Percentiles rank a stretch among this genome's conserved stretches.
Conservation (phyloP, 225 moss, liverwort and hornwort genomes). For the Straminergon stramineum region DNA sequence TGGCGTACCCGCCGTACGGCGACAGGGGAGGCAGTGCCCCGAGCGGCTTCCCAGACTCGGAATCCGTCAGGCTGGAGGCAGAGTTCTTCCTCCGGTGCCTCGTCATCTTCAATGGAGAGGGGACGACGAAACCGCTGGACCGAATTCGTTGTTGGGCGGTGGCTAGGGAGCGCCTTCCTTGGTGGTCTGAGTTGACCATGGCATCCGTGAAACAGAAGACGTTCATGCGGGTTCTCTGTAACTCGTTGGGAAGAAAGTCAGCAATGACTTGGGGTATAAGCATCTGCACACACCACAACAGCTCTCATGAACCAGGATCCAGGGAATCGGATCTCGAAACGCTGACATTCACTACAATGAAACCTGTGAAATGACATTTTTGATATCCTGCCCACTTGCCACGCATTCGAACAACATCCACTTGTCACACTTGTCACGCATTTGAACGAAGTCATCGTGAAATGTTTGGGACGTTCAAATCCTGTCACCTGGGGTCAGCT, state of each 20-base stretch:
- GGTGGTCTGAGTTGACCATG: conserved; percentile 20
- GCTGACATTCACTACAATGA: not conserved
- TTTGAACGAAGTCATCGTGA: not conserved
- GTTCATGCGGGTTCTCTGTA: conserved; percentile 81
- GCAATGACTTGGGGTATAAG: conserved; percentile 61
- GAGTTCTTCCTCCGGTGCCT: conserved; percentile 75
- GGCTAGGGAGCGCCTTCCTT: conserved; percentile 20
- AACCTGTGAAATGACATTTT: not conserved
- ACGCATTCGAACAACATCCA: not conserved
- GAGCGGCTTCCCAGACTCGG: conserved; percentile 57
- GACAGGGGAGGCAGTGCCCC: conserved; percentile 62
- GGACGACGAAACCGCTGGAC: conserved; percentile 28
- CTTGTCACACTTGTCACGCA: not conserved
- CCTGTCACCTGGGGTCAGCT: not conserved
- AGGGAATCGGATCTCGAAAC: not conserved
- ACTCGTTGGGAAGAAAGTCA: conserved; percentile 70
- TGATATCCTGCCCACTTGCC: not conserved
- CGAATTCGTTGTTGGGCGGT: conserved; percentile 25
- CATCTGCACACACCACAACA: conserved; percentile 30
- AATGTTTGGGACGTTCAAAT: not conserved
- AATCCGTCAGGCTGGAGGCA: conserved; percentile 66
- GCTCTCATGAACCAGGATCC: not conserved
- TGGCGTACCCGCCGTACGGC: conserved; percentile 54
- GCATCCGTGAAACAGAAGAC: conserved; percentile 84
- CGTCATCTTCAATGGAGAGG: conserved; percentile 40